phyloP scores from a whole-genome alignment of 2,329 filamentous ascomycete genomes.

The Fusarium sp. region DNA sequence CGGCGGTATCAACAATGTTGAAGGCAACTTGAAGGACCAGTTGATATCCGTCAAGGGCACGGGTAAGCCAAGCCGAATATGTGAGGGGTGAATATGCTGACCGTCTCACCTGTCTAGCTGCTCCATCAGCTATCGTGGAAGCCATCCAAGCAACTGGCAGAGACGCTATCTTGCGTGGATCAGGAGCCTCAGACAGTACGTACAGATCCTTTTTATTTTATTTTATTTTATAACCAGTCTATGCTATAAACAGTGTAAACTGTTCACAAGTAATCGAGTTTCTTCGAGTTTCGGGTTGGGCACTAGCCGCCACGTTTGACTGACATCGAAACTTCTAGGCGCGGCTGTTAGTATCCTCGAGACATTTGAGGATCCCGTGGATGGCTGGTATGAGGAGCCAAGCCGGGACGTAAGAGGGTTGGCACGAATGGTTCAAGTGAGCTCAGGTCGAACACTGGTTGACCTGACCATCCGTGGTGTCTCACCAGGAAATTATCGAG shows the following conservation, averaged over 20 bases:
- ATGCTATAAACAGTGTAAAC: background rate
- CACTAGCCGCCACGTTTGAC: conserved; percentile 1
- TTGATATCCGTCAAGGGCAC: conserved; percentile 89
- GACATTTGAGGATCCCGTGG: conserved; percentile 75
- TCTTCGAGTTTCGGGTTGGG: background rate
- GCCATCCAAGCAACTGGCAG: conserved; percentile 92
- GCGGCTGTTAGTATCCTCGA: conserved; percentile 97
- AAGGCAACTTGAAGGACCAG: conserved; percentile 86
- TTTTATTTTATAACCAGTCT: conserved; percentile 2
- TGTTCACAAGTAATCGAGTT: background rate
- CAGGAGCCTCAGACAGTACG: conserved; percentile 86
- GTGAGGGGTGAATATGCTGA: conserved; percentile 29
- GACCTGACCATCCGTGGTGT: conserved; percentile 91
- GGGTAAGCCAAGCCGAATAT: conserved; percentile 60
- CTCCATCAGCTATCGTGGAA: conserved; percentile 89
- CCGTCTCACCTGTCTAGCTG: conserved; percentile 63
- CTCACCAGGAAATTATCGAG: conserved; percentile 83
- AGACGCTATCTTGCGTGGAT: conserved; percentile 94
- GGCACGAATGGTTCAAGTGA: conserved; percentile 94
- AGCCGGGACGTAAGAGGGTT: conserved; percentile 82
- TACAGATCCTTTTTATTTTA: conserved; percentile 44
- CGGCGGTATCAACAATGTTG: conserved; percentile 84
- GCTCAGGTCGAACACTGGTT: conserved; percentile 82
- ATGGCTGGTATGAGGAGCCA: conserved; percentile 60
- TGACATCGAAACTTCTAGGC: conserved; percentile 59